Conservation (phyloP, 495 filamentous ascomycete species). For the Penicillium goetzii region DNA sequence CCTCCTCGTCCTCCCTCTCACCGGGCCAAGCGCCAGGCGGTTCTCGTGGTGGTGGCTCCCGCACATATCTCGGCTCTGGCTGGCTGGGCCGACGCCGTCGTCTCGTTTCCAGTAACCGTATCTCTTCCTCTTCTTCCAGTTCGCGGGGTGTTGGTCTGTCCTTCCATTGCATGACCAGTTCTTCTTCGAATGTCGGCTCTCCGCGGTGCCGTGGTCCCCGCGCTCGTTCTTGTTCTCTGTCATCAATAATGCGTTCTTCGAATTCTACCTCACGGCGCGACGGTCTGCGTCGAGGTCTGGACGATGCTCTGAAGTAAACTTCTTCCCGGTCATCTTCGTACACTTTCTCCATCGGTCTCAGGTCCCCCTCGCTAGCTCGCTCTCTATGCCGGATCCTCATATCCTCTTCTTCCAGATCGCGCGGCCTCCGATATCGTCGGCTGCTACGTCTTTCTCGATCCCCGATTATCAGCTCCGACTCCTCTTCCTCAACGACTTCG, state of each 20-base stretch:
- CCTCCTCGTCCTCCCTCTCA: slow-evolving; percentile 15
- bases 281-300: slow-evolving; percentile 17
- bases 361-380: slow-evolving; percentile 32
- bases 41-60: slow-evolving; percentile 13
- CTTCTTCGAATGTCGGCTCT: slow-evolving; percentile 17
- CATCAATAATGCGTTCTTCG: slow-evolving; percentile 21
- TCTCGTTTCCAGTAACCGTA: slow-evolving; percentile 13
- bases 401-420: slow-evolving; percentile 35
- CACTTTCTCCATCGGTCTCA: slow-evolving; percentile 30
- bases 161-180: slow-evolving; percentile 23
- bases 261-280: slow-evolving; percentile 15
- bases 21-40: slow-evolving; percentile 12
- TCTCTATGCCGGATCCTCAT: slow-evolving; percentile 30
- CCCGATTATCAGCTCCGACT: slow-evolving; percentile 22
- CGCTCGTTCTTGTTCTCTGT: slow-evolving; percentile 15
- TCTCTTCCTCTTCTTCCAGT: slow-evolving; percentile 23
- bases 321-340: slow-evolving; percentile 31
- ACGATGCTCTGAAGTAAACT: slow-evolving; percentile 14
- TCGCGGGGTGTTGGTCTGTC: slow-evolving; percentile 24
- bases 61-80: slow-evolving; percentile 11
- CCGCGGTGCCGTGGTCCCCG: slow-evolving; percentile 1
- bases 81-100: slow-evolving; percentile 14
- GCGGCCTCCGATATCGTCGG: slow-evolving; percentile 26
- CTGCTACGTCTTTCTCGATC: slow-evolving; percentile 34
- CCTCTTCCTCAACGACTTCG: slow-evolving; percentile 37